A percentile compares a stretch with the other conserved stretches of the same genome.
Conservation (phyloP, 495 filamentous ascomycete genomes). For the Thermochaetoides thermophila region DNA sequence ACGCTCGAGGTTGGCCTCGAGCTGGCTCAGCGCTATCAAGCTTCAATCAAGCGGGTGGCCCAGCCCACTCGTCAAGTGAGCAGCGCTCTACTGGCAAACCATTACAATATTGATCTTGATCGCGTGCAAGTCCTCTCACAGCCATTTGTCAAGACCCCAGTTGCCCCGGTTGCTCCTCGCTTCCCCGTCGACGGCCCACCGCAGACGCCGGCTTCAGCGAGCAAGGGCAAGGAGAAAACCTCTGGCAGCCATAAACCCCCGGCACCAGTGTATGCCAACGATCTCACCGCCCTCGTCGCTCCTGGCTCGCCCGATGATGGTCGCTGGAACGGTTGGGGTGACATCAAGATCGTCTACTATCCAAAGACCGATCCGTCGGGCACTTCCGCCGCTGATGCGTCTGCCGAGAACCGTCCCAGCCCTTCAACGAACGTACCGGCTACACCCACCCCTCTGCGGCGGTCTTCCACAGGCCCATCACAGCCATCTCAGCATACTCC, state of each 20-base stretch:
- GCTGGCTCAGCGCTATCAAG: constrained; percentile 84
- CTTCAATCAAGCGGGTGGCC: constrained; percentile 55
- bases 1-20: constrained; percentile 66
- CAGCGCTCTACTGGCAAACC: constrained; percentile 57
- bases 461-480: constrained; percentile 26
- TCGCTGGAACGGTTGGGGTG: constrained; percentile 35
- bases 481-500: too few relatives aligned
- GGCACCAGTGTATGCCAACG: constrained; percentile 53
- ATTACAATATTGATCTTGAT: constrained; percentile 91
- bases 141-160: constrained; percentile 60
- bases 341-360: constrained; percentile 33
- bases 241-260: constrained; percentile 23
- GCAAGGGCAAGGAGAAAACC: constrained; percentile 62
- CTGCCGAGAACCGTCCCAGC: constrained; percentile 2
- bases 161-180: constrained; percentile 11
- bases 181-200: constrained; percentile 27
- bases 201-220: constrained; percentile 29
- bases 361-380: constrained; percentile 16
- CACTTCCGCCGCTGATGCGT: constrained; percentile 3
- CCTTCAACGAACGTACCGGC: constrained; percentile 18
- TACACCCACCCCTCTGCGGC: constrained; percentile 33
- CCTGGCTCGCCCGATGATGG: constrained; percentile 22
- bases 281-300: constrained; percentile 56
- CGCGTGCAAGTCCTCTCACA: constrained; percentile 67
- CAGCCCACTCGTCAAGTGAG: constrained; percentile 47